Conservation (phyloP, 495 filamentous ascomycete species). For the Tuber borchii region DNA sequence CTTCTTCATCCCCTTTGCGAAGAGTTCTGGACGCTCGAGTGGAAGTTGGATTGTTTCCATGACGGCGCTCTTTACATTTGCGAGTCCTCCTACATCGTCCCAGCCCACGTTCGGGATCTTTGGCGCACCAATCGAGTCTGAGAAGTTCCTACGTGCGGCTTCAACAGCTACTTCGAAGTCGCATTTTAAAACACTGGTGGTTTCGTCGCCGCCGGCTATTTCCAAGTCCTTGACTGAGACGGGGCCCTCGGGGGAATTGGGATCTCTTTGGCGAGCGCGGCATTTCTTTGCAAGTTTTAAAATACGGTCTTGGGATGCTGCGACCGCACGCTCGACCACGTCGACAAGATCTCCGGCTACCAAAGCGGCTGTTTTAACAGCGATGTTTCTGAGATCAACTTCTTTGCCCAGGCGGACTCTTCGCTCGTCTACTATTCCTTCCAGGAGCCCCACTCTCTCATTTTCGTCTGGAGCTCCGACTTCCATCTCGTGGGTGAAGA, state of each 20-base stretch:
- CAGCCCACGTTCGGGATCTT: conserved; percentile 97
- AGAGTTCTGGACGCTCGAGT: conserved; percentile 84
- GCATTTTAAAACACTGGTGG: conserved; percentile 67
- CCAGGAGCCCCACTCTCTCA: conserved; percentile 80
- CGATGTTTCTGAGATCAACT: conserved; percentile 74
- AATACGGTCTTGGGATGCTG: conserved; percentile 65
- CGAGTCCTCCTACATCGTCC: conserved; percentile 92
- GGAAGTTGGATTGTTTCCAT: conserved; percentile 95
- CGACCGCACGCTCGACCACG: conserved; percentile 80
- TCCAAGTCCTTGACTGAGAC: conserved; percentile 73
- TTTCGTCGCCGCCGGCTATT: conserved; percentile 78
- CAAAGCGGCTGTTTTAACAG: conserved; percentile 89
- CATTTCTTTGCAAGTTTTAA: conserved; percentile 55
- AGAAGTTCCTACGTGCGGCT: conserved; percentile 91
- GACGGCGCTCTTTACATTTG: conserved; percentile 89
- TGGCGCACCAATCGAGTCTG: conserved; percentile 91
- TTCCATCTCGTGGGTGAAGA: conserved; percentile 95
- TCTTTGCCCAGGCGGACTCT: conserved; percentile 66
- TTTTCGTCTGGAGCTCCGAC: conserved; percentile 87
- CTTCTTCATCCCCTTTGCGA: conserved; percentile 98
- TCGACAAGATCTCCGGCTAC: conserved; percentile 92
- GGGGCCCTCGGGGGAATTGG: conserved; percentile 40
- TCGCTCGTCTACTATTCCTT: conserved; percentile 65
- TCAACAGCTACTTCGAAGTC: conserved; percentile 91
- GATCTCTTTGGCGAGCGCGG: conserved; percentile 18